A percentile compares a stretch with the other conserved stretches of the same genome.
These are phyloP conservation scores for Daedaleopsis nitida DNA, from an alignment of 768 basidiomycete genomes.

Conservation along the genomic window DNA sequence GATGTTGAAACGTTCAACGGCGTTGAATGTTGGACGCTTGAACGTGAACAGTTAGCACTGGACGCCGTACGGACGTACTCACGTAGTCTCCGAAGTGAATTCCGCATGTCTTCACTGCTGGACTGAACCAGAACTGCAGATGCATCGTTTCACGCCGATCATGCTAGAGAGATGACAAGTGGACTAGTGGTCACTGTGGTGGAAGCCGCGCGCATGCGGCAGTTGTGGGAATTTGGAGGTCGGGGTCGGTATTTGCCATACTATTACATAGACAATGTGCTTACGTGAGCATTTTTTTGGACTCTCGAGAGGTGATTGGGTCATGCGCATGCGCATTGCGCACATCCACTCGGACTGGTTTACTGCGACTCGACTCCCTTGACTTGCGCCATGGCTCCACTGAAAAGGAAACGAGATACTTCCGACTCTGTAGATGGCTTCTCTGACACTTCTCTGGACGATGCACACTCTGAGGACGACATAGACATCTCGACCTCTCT, in stretches of 20 bases:
- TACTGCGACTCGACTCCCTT: not conserved
- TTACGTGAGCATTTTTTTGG: conserved; percentile 19
- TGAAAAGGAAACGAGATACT: conserved; percentile 13
- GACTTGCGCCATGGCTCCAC: conserved; percentile 1
- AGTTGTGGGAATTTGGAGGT: too few species aligned
- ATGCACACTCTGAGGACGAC: conserved; percentile 35
- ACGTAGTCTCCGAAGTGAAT: too few species aligned
- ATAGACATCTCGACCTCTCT: conserved; percentile 68
- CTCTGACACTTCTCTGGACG: conserved; percentile 15
- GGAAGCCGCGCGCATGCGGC: too few species aligned
- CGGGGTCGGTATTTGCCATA: conserved; percentile 9
- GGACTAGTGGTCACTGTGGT: too few species aligned
- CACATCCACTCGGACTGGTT: not conserved
- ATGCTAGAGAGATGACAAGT: too few species aligned
- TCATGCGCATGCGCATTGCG: not conserved
- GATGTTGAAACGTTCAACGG: too few species aligned
- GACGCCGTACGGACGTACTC: too few species aligned
- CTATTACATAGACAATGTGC: not conserved
- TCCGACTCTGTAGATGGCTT: conserved; percentile 4
- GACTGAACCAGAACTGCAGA: too few species aligned
- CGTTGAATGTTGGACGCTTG: too few species aligned
- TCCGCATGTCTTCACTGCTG: too few species aligned
- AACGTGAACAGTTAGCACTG: too few species aligned
- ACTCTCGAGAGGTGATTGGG: not conserved
- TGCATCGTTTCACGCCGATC: too few species aligned